These are phyloP conservation scores for Myriosclerotinia curreyana DNA, from an alignment of 2,329 filamentous ascomycete species.

Conservation along the genomic window DNA sequence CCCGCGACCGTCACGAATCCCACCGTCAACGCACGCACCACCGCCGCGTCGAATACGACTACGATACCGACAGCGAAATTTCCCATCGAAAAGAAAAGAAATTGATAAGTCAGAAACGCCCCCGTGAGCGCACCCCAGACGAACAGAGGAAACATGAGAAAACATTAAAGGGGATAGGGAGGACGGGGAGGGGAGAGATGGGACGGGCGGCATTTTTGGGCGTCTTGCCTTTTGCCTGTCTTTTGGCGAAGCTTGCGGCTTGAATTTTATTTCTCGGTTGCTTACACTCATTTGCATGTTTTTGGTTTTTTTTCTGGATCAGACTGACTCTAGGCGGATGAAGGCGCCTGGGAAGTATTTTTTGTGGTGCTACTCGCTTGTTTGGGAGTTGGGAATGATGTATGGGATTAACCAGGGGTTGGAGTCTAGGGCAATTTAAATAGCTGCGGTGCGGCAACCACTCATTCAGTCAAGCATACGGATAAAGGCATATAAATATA, in stretches of 20 bases:
- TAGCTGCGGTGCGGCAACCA: neutral
- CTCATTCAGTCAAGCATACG: neutral
- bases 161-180: constrained; percentile 2
- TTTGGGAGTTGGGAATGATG: neutral
- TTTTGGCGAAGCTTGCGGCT: constrained; percentile 16
- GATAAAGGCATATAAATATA: neutral
- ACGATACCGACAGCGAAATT: constrained; percentile 5
- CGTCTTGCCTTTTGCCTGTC: constrained; percentile 6
- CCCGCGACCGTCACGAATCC: constrained; percentile 4
- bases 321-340: neutral
- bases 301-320: neutral
- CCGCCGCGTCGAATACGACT: constrained; percentile 14
- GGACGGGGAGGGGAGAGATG: constrained; percentile 15
- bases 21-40: neutral
- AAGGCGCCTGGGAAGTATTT: neutral
- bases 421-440: neutral
- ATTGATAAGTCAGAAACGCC: neutral
- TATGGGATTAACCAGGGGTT: neutral
- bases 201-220: constrained; percentile 10
- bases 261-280: neutral
- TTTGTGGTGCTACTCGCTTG: neutral
- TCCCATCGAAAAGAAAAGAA: constrained; percentile 2
- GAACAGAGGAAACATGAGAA: constrained; percentile 16
- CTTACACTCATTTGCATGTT: neutral
- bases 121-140: neutral